These are phyloP conservation scores for Prinsepia uniflora DNA, from an alignment of 306 rosid species.

Conservation along the genomic window DNA sequence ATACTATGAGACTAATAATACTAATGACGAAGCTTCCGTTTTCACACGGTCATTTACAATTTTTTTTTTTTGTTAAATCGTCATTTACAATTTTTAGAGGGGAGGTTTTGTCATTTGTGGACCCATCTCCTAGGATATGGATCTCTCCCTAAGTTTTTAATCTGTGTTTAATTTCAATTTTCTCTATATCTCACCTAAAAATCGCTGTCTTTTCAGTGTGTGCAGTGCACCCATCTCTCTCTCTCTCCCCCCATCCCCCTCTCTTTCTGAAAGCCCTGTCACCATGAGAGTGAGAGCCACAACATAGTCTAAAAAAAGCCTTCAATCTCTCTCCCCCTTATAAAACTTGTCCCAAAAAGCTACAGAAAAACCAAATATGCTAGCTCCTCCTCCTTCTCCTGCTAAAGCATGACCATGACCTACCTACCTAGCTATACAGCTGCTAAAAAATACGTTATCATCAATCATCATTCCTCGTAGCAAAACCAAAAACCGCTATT, in stretches of 20 bases:
- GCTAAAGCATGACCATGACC: no score
- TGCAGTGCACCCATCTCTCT: conserved; percentile 54
- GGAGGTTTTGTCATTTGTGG: conserved; percentile 23
- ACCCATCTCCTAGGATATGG: conserved; percentile 38
- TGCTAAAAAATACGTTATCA: neutral
- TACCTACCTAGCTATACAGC: no score
- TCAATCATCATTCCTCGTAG: neutral
- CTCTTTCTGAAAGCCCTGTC: conserved; percentile 58
- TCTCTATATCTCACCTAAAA: conserved; percentile 49
- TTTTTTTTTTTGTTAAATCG: no score
- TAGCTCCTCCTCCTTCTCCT: no score
- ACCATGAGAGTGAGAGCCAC: conserved; percentile 95
- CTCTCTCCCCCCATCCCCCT: conserved; percentile 17
- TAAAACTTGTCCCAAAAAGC: conserved; percentile 21
- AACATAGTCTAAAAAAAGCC: conserved; percentile 24
- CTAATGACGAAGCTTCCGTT: no score
- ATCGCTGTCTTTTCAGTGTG: conserved; percentile 64
- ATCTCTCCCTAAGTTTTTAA: conserved; percentile 30
- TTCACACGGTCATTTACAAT: neutral
- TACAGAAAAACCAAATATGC: neutral
- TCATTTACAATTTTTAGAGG: conserved; percentile 6
- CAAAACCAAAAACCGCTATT: neutral
- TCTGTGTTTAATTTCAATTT: conserved; percentile 21
- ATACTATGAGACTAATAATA: no score
- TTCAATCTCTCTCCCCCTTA: conserved; percentile 12